Conservation (phyloP, 345 rosid genomes). For the Balakata baccata region DNA sequence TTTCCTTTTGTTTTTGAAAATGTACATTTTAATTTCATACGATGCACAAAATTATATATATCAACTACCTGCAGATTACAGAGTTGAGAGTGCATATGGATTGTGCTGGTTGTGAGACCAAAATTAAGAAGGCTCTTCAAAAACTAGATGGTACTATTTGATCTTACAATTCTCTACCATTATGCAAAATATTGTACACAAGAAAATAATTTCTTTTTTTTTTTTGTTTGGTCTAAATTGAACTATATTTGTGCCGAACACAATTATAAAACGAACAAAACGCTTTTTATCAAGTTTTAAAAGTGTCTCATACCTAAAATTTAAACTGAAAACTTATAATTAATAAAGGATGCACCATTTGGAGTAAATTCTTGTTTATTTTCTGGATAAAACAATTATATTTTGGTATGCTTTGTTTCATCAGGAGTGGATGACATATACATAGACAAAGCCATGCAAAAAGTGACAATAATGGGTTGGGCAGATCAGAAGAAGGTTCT, state of each 20-base stretch:
- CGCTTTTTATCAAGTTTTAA: no score
- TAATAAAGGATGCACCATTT: no score
- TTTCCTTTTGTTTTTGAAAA: not conserved
- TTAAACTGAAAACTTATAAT: no score
- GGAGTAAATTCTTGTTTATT: no score
- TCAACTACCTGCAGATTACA: conserved; percentile 35
- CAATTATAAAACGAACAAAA: no score
- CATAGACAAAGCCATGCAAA: conserved; percentile 55
- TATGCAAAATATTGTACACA: no score
- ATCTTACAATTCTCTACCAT: not conserved
- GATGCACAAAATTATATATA: not conserved
- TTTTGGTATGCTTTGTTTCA: not conserved
- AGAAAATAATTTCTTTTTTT: no score
- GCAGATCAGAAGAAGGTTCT: conserved; percentile 60
- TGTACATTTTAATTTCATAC: not conserved
- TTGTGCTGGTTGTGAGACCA: conserved; percentile 64
- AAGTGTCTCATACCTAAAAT: no score
- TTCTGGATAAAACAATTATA: not conserved
- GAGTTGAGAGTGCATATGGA: conserved; percentile 73
- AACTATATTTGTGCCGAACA: no score
- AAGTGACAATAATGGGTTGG: conserved; percentile 77
- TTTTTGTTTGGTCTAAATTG: no score
- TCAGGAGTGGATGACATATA: conserved; percentile 67
- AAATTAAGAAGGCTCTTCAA: conserved; percentile 53
- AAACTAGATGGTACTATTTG: conserved; percentile 47